Conservation (phyloP, 805 yeast genomes). For the Metschnikowia koreensis region DNA sequence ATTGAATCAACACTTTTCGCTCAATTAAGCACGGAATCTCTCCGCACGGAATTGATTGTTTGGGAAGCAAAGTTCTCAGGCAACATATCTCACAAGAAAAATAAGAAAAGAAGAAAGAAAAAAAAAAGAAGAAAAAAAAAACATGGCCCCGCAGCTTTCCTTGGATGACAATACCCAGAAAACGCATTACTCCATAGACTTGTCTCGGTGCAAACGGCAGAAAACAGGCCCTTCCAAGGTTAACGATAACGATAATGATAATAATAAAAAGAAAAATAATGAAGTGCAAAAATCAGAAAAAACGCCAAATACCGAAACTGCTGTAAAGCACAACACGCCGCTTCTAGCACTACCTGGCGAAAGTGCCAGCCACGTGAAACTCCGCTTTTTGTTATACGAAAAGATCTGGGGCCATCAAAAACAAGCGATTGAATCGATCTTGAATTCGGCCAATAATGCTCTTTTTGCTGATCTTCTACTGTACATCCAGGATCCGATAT, state of each 20-base stretch:
- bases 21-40: too few relatives aligned
- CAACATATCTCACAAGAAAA: background rate
- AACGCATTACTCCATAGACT: slow-evolving; percentile 32
- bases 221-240: background rate
- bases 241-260: background rate
- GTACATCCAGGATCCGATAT: slow-evolving; percentile 21
- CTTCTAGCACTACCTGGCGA: slow-evolving; percentile 27
- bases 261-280: background rate
- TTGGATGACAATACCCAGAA: slow-evolving; percentile 25
- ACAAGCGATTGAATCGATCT: slow-evolving; percentile 25
- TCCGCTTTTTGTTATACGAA: slow-evolving; percentile 25
- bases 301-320: background rate
- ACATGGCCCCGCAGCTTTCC: slow-evolving; percentile 3
- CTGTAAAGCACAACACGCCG: slow-evolving; percentile 17
- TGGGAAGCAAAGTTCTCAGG: background rate
- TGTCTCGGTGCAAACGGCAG: slow-evolving; percentile 5
- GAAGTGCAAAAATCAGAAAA: background rate
- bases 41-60: too few relatives aligned
- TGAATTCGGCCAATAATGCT: slow-evolving; percentile 32
- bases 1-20: too few relatives aligned
- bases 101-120: background rate
- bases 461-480: slow-evolving; percentile 27
- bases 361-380: slow-evolving; percentile 18
- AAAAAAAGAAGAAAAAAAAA: background rate
- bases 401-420: slow-evolving; percentile 31